Conservation (phyloP, 768 basidiomycete species). For the Boletus vinaceobasis region DNA sequence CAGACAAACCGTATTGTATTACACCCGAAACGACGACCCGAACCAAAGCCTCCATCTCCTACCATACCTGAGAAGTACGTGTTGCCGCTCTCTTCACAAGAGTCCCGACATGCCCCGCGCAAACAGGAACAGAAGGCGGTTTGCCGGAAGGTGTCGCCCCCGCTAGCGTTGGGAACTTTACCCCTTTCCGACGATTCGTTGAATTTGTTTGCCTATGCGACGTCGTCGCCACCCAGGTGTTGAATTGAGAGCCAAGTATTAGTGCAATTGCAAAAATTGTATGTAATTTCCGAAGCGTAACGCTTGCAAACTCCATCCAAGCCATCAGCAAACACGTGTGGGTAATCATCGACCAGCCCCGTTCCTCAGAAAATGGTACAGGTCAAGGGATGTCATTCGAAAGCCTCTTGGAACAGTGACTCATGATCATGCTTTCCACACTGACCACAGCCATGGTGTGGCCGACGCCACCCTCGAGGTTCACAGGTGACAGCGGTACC, state of each 20-base stretch:
- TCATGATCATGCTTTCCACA: neutral
- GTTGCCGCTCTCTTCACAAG: constrained; percentile 6
- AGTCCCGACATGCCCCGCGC: neutral
- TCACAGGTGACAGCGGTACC: neutral
- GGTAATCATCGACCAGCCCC: neutral
- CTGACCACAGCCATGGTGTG: neutral
- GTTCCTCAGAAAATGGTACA: neutral
- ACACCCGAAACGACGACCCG: constrained; percentile 21
- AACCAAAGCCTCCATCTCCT: constrained; percentile 1
- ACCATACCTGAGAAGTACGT: constrained; percentile 17
- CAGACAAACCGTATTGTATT: constrained; percentile 35
- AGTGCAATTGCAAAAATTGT: neutral
- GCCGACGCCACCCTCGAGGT: neutral
- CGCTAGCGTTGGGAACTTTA: constrained; percentile 4
- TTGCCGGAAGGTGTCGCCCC: neutral
- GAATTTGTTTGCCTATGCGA: constrained; percentile 43
- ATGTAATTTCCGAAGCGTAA: neutral
- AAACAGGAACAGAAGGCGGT: constrained; percentile 8
- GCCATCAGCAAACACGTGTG: neutral
- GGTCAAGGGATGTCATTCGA: neutral
- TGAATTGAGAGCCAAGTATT: constrained; percentile 6
- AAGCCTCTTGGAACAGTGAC: neutral
- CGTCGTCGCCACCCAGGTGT: constrained; percentile 27
- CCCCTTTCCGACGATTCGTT: constrained; percentile 47
- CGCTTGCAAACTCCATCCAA: neutral